A percentile compares a stretch with the other conserved stretches of the same genome.
Evolutionary conservation across 208 protist species (phyloP).

Genomic region (Kentomonas sorsogonicus): DNA sequence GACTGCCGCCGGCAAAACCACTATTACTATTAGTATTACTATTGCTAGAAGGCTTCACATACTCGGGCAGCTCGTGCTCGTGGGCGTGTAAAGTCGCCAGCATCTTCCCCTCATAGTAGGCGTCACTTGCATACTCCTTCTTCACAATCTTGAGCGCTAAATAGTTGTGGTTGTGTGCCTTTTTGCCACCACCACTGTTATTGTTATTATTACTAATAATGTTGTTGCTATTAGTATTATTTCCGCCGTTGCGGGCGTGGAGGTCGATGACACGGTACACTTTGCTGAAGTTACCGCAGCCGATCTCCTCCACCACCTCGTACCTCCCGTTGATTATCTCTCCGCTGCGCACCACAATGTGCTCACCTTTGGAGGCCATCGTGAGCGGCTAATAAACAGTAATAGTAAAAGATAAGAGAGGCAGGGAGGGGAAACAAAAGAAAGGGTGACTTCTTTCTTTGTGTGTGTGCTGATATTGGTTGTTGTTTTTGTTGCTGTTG

Average conservation of each 20-base stretch:
- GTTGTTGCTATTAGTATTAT: too few species aligned
- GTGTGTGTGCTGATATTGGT: too few species aligned
- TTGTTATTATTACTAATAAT: too few species aligned
- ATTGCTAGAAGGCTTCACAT: too few species aligned
- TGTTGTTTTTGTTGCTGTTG: too few species aligned
- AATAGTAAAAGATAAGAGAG: too few species aligned
- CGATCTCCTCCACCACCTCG: slow-evolving; percentile 54
- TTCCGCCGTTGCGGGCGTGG: not conserved
- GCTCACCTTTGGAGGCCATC: slow-evolving; percentile 39
- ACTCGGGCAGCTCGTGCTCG: too few species aligned
- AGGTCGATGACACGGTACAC: slow-evolving; percentile 70
- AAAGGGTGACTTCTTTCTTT: too few species aligned
- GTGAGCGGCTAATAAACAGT: too few species aligned
- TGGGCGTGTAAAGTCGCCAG: slow-evolving; percentile 48
- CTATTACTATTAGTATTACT: too few species aligned
- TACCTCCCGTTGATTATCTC: slow-evolving; percentile 59
- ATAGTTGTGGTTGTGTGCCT: slow-evolving; percentile 14
- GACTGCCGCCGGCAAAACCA: too few species aligned
- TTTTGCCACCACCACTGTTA: not conserved
- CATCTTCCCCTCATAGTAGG: slow-evolving; percentile 77
- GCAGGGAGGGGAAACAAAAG: too few species aligned
- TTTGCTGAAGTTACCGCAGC: slow-evolving; percentile 80
- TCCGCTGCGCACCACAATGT: slow-evolving; percentile 47
- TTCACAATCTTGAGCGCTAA: slow-evolving; percentile 84
- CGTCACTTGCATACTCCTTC: slow-evolving; percentile 70